Percentiles rank a stretch among this genome's conserved stretches.
Evolutionary conservation across 345 rosid species (phyloP).

Genomic region (Turnera subulata): DNA sequence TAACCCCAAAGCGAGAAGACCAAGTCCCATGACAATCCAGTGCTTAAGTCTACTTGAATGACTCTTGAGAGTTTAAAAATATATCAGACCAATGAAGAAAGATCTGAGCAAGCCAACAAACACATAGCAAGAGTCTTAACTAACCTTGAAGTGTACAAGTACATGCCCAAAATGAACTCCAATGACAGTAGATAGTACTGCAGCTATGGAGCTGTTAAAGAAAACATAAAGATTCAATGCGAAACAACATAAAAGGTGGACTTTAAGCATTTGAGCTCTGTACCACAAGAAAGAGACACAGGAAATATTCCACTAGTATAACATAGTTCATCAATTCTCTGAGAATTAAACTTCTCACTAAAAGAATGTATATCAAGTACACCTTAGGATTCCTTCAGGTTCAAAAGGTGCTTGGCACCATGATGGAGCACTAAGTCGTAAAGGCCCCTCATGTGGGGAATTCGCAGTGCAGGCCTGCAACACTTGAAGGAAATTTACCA

Average conservation of each 20-base stretch:
- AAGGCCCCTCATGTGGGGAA: constrained; percentile 61
- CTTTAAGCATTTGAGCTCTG: background rate
- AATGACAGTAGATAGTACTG: constrained; percentile 67
- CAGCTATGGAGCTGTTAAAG: constrained; percentile 66
- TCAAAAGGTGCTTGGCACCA: constrained; percentile 93
- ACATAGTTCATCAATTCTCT: background rate
- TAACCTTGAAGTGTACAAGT: constrained; percentile 64
- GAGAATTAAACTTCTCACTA: too few species aligned
- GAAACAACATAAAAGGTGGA: background rate
- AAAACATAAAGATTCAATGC: too few species aligned
- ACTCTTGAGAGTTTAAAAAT: constrained; percentile 33
- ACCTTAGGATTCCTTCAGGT: constrained; percentile 93
- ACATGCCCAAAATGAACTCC: constrained; percentile 88
- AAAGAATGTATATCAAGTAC: constrained; percentile 4
- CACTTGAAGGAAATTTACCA: constrained; percentile 12
- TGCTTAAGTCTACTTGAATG: constrained; percentile 71
- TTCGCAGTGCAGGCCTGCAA: constrained; percentile 65
- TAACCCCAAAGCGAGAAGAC: constrained; percentile 53
- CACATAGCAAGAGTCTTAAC: background rate
- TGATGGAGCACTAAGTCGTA: constrained; percentile 57
- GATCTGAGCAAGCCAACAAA: constrained; percentile 2
- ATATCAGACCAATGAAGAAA: constrained; percentile 10
- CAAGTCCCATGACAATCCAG: constrained; percentile 57
- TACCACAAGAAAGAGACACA: too few species aligned
- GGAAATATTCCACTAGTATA: too few species aligned